Evolutionary conservation across 495 filamentous ascomycete genomes (phyloP).

Genomic region (Xylaria acuta): DNA sequence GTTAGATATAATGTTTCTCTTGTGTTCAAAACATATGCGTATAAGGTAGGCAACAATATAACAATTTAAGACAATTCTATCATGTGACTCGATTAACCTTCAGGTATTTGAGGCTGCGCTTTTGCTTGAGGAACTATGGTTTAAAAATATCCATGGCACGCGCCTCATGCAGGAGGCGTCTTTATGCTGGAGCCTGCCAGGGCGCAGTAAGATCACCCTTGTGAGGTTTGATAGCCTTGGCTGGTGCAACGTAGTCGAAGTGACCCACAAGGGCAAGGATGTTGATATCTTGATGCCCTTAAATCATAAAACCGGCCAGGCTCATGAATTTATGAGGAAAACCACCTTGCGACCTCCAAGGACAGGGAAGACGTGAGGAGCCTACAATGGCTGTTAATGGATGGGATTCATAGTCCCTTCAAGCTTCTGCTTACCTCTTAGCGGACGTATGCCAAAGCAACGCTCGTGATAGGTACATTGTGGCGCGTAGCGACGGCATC

Average conservation of each 20-base stretch:
- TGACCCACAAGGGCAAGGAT: not conserved
- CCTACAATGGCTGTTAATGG: not conserved
- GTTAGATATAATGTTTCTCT: not conserved
- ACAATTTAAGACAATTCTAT: not conserved
- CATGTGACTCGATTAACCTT: not conserved
- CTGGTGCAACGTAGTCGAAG: conserved; percentile 14
- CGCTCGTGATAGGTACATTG: conserved; percentile 47
- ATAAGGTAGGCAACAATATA: not conserved
- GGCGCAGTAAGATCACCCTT: conserved; percentile 11
- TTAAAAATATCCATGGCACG: not conserved
- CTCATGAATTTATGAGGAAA: conserved; percentile 56
- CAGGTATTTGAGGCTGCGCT: too few species aligned
- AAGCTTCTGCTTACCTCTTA: conserved; percentile 51
- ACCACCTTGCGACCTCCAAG: conserved; percentile 62
- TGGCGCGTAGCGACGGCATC: conserved; percentile 59
- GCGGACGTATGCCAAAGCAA: conserved; percentile 70
- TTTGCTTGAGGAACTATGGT: not conserved
- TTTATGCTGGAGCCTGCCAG: conserved; percentile 8
- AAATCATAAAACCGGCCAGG: not conserved
- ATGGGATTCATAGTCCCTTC: not conserved
- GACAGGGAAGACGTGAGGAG: conserved; percentile 69
- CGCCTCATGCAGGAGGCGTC: not conserved
- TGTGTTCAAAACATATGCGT: not conserved
- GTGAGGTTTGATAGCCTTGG: conserved; percentile 9
- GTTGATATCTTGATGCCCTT: conserved; percentile 9